Conservation (phyloP, 495 filamentous ascomycete genomes). For the Aspergillus kassunensis region DNA sequence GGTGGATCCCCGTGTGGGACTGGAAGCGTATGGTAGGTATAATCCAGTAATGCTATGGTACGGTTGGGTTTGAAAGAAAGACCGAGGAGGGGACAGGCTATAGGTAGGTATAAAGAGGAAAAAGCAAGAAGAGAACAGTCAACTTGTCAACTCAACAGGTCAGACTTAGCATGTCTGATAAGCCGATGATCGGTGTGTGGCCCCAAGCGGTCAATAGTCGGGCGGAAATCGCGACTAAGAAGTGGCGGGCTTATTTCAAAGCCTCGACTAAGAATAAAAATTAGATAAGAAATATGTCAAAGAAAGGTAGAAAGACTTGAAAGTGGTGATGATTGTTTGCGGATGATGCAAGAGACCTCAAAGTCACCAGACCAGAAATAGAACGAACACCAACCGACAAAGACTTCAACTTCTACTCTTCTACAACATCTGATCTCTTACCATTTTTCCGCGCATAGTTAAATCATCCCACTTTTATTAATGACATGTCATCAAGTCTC, state of each 20-base stretch:
- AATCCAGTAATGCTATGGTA: constrained; percentile 2
- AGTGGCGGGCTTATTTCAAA: neutral
- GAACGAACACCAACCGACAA: neutral
- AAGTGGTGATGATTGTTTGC: constrained; percentile 4
- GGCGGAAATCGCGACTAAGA: neutral
- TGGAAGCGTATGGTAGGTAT: too few species aligned
- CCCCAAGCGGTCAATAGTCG: constrained; percentile 3
- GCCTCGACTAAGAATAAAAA: neutral
- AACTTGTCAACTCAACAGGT: neutral
- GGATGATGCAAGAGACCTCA: constrained; percentile 10
- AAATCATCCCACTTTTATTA: too few species aligned
- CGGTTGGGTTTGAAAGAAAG: neutral
- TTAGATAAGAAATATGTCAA: constrained; percentile 4
- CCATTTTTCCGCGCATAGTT: too few species aligned
- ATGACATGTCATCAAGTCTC: too few species aligned
- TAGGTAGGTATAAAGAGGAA: constrained; percentile 1
- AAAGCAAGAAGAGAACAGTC: neutral
- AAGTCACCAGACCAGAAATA: constrained; percentile 8
- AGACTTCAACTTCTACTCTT: neutral
- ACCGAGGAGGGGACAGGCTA: neutral
- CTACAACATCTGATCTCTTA: neutral
- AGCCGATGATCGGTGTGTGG: neutral
- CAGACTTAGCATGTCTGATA: constrained; percentile 1
- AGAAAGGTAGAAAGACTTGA: neutral
- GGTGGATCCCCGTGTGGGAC: constrained; percentile 29